Percentiles rank a stretch among this genome's conserved stretches.
These are phyloP conservation scores for Hymenoscyphus occultus DNA, from an alignment of 2,329 filamentous ascomycete genomes.

Conservation along the genomic window DNA sequence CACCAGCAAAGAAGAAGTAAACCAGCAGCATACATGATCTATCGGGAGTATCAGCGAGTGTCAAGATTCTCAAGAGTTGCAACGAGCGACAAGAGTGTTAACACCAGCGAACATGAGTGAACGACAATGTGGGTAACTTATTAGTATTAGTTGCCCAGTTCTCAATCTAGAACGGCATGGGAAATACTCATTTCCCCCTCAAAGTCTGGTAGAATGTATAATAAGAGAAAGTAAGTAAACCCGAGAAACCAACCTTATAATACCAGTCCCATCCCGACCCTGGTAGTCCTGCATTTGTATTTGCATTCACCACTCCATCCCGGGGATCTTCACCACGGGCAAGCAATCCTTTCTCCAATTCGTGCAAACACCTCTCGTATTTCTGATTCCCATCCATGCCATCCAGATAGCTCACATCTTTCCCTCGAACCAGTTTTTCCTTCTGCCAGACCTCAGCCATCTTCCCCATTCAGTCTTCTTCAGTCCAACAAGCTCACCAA, in stretches of 20 bases:
- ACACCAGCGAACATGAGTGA: too few species aligned
- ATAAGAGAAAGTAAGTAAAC: background rate
- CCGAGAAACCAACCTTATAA: conserved; percentile 9
- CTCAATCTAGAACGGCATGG: background rate
- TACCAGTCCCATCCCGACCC: background rate
- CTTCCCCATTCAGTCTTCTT: too few species aligned
- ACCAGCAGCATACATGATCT: conserved; percentile 20
- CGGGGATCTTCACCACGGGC: background rate
- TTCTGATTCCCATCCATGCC: conserved; percentile 16
- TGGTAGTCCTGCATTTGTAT: background rate
- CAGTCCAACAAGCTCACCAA: too few species aligned
- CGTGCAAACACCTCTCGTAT: conserved; percentile 11
- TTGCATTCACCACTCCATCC: conserved; percentile 3
- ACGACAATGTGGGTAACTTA: too few species aligned
- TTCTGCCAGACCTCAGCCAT: too few species aligned
- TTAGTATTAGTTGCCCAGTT: too few species aligned
- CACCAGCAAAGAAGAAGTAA: conserved; percentile 24
- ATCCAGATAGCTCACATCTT: background rate
- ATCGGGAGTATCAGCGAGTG: background rate
- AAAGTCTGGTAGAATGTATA: background rate
- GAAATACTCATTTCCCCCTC: background rate
- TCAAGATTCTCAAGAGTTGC: too few species aligned
- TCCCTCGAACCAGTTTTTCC: too few species aligned
- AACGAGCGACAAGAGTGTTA: too few species aligned
- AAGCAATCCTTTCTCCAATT: conserved; percentile 23